Evolutionary conservation across 768 basidiomycete species (phyloP).

Genomic region (Cystoderma amianthinum): DNA sequence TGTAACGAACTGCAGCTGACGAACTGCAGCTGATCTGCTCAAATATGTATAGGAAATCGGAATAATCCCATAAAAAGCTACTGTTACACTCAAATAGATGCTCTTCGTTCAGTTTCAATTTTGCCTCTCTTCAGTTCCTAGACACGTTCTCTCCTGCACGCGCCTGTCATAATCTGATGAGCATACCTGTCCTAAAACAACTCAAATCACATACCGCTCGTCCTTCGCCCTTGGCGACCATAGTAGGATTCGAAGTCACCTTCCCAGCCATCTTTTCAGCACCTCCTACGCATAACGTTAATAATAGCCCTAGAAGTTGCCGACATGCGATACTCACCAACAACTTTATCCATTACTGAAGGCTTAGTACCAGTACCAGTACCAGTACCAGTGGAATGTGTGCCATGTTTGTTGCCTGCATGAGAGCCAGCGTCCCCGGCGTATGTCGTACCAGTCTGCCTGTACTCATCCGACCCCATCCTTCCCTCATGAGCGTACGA

Average conservation of each 20-base stretch:
- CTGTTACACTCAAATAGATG: too few species aligned
- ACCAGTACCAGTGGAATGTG: not conserved
- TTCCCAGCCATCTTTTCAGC: conserved; percentile 2
- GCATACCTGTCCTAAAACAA: too few species aligned
- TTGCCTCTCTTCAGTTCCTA: too few species aligned
- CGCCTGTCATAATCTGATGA: too few species aligned
- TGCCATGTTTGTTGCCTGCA: too few species aligned
- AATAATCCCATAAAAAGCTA: too few species aligned
- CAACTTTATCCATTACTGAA: conserved; percentile 1
- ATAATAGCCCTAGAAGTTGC: not conserved
- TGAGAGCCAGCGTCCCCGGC: too few species aligned
- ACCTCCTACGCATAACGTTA: not conserved
- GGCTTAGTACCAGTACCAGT: not conserved
- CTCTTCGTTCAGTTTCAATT: too few species aligned
- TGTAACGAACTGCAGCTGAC: too few species aligned
- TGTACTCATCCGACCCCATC: not conserved
- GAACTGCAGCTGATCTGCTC: too few species aligned
- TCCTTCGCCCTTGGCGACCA: conserved; percentile 2
- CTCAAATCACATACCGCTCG: conserved; percentile 2
- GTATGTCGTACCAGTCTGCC: not conserved
- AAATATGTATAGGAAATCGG: too few species aligned
- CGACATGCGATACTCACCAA: not conserved
- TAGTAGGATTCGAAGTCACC: not conserved
- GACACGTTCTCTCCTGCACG: too few species aligned
- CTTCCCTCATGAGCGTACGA: not conserved